Evolutionary conservation across 2,329 filamentous ascomycete genomes (phyloP), one percentile per base, ranked within the genome.

Genomic region (Dothidotthia symphoricarpi): DNA sequence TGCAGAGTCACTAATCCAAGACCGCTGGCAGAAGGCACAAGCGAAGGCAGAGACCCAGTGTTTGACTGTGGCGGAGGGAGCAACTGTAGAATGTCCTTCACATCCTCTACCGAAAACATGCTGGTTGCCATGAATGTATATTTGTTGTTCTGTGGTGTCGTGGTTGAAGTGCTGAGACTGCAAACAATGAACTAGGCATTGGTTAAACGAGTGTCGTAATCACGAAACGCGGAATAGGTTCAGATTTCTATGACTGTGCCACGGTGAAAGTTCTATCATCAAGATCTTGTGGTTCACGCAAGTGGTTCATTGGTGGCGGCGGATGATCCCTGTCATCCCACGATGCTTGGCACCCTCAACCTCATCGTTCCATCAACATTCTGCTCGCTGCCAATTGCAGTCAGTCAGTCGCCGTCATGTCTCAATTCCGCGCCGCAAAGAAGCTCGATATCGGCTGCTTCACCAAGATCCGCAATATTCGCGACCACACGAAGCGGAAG

Each of bases 401-500:
- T 27, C 26, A 27, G 22, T 28, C 47, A 26, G 34, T 39, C 49
- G 57, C 49, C 63, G 57, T 41, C 55, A 68, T 68, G 65, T 64
- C 87, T 31, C 86, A 90, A 74, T 96, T 95, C 71, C 78, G 89
- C 57, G 77, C 89, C 22, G 95, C 95, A 72, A 22, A 83, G 75
- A 90, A 83, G 75, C 82, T 96, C 55, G 89, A 97, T 57, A 73
- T 97, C 54, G 83, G 86, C 66, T 88, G 88, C 66, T 95, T 86
- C 64, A 70, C 94, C 72, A 96, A 96, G 64, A 81, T 85, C 66
- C 84, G 85, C 53, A 80, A 87, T 53, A 85, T 98, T 65, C 88
- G 93, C 59, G 93, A 98, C 70, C 88, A 97, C 73, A 90, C 89
- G 38, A 98, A 97, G 80, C 86, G 93, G 60, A 91, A 94, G 73